Conservation (phyloP, 345 rosid species). For the Noccaea bulbosa region DNA sequence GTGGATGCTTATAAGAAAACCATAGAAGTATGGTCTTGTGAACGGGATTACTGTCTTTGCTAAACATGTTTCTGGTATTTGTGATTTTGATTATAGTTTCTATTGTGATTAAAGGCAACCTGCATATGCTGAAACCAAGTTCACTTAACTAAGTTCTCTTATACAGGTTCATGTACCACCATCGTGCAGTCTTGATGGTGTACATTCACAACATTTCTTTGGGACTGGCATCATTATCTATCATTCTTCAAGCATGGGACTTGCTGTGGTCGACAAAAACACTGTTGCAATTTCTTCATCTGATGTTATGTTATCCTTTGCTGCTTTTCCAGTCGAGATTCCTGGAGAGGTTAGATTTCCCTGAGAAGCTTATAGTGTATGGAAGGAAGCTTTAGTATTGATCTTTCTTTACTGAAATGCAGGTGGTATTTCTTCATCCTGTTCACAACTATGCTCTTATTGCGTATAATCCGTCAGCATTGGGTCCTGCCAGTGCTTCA, state of each 20-base stretch:
- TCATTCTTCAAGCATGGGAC: slow-evolving; percentile 88
- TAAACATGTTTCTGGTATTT: slow-evolving; percentile 14
- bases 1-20: slow-evolving; percentile 15
- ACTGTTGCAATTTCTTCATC: slow-evolving; percentile 82
- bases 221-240: slow-evolving; percentile 91
- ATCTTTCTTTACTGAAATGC: slow-evolving; percentile 41
- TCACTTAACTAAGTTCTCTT: slow-evolving; percentile 24
- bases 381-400: slow-evolving; percentile 27
- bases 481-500: slow-evolving; percentile 74
- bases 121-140: slow-evolving; percentile 34
- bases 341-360: slow-evolving; percentile 81
- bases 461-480: slow-evolving; percentile 82
- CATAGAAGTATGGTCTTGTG: not conserved
- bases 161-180: slow-evolving; percentile 94
- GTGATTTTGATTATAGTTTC: slow-evolving; percentile 16
- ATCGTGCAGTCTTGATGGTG: slow-evolving; percentile 93
- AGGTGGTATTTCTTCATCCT: slow-evolving; percentile 98
- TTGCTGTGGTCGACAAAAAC: slow-evolving; percentile 92
- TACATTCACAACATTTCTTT: slow-evolving; percentile 74
- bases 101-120: slow-evolving; percentile 26
- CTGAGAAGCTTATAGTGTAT: slow-evolving; percentile 6
- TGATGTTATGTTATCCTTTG: slow-evolving; percentile 94
- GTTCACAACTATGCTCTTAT: slow-evolving; percentile 93
- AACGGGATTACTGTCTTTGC: slow-evolving; percentile 9
- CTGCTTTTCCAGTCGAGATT: slow-evolving; percentile 95